These are phyloP conservation scores for Komagataella pseudopastoris DNA, from an alignment of 805 yeast species.

Conservation along the genomic window DNA sequence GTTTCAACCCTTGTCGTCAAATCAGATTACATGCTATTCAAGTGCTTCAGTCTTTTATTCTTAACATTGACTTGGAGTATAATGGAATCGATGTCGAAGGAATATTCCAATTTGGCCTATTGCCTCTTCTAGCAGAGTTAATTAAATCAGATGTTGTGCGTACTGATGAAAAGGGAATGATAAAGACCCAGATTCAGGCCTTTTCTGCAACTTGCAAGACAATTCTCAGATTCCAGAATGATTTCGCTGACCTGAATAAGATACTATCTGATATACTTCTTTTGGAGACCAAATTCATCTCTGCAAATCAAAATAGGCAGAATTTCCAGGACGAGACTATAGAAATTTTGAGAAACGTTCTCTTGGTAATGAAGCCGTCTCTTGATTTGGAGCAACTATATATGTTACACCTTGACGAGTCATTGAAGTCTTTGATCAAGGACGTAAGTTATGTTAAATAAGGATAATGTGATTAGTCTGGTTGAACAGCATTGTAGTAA, in stretches of 20 bases:
- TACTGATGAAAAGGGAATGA: slow-evolving; percentile 52
- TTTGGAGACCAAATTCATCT: slow-evolving; percentile 13
- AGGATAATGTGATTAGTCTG: neutral
- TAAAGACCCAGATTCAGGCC: slow-evolving; percentile 52
- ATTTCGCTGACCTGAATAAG: slow-evolving; percentile 7
- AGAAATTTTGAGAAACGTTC: slow-evolving; percentile 18
- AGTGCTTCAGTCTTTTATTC: slow-evolving; percentile 38
- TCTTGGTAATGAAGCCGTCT: slow-evolving; percentile 14
- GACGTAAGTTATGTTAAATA: slow-evolving; percentile 3
- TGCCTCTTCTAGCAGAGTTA: slow-evolving; percentile 58
- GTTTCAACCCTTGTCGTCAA: slow-evolving; percentile 78
- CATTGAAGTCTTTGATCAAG: slow-evolving; percentile 10
- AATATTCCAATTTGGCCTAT: slow-evolving; percentile 61
- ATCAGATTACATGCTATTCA: slow-evolving; percentile 54
- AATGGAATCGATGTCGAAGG: slow-evolving; percentile 25
- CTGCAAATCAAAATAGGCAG: slow-evolving; percentile 10
- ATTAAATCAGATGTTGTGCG: slow-evolving; percentile 48
- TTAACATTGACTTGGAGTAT: slow-evolving; percentile 21
- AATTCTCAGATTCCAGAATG: slow-evolving; percentile 18
- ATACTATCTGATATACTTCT: slow-evolving; percentile 14
- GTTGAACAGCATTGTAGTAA: no score
- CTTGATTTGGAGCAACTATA: slow-evolving; percentile 11
- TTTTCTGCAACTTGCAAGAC: slow-evolving; percentile 52
- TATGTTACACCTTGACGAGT: slow-evolving; percentile 12
- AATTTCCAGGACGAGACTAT: slow-evolving; percentile 17